Evolutionary conservation across 2,329 filamentous ascomycete genomes (phyloP).

Genomic region (Verticillium nubilum): DNA sequence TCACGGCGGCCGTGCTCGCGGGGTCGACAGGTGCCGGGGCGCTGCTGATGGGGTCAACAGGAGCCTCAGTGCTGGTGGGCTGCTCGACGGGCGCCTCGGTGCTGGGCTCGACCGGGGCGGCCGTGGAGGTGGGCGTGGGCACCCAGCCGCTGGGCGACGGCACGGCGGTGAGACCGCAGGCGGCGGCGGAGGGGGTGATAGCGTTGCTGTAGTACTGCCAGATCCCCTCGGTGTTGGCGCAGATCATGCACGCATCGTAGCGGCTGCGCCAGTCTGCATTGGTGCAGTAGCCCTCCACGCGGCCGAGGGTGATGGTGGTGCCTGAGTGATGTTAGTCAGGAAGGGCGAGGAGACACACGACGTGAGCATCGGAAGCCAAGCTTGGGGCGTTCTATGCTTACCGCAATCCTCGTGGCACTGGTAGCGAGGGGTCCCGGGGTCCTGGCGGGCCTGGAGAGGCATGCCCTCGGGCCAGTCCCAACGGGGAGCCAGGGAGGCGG

Average conservation of each 20-base stretch:
- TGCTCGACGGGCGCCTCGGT: background rate
- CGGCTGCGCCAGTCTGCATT: slow-evolving; percentile 30
- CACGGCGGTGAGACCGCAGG: slow-evolving; percentile 6
- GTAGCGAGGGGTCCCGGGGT: slow-evolving; percentile 36
- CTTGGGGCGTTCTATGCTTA: slow-evolving; percentile 14
- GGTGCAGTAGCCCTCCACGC: slow-evolving; percentile 27
- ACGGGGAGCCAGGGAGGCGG: background rate
- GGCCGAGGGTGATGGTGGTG: slow-evolving; percentile 26
- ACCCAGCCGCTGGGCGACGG: slow-evolving; percentile 7
- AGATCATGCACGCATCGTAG: slow-evolving; percentile 36
- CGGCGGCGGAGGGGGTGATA: slow-evolving; percentile 23
- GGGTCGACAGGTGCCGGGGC: background rate
- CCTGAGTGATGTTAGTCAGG: background rate
- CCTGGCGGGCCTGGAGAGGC: slow-evolving; percentile 31
- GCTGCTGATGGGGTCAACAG: background rate
- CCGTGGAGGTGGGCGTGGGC: slow-evolving; percentile 1
- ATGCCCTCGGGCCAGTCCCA: slow-evolving; percentile 8
- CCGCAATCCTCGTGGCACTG: slow-evolving; percentile 42
- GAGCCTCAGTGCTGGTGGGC: background rate
- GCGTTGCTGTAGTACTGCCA: slow-evolving; percentile 37
- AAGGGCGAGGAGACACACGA: background rate
- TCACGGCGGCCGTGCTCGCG: background rate
- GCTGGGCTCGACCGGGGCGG: background rate
- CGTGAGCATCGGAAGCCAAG: no score
- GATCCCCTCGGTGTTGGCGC: slow-evolving; percentile 35